Conservation (phyloP, 768 basidiomycete genomes). For the Gloeopeniophorella convolvens region DNA sequence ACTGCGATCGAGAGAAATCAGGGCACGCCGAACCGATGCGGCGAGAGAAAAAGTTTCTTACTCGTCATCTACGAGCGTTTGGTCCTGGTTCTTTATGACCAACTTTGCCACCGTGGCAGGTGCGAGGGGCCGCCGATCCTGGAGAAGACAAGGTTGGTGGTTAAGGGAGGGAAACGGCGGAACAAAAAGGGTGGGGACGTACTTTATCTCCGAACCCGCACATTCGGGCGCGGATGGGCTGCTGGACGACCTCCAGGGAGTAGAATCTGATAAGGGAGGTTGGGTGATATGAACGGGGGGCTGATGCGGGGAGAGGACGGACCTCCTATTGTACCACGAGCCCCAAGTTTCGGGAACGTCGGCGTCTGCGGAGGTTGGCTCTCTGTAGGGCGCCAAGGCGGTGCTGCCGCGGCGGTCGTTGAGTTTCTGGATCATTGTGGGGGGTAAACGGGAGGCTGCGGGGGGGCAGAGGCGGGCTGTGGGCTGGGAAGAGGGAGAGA, state of each 20-base stretch:
- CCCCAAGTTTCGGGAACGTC: constrained; percentile 62
- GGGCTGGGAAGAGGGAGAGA: constrained; percentile 1
- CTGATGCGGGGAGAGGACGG: constrained; percentile 22
- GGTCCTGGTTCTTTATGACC: constrained; percentile 62
- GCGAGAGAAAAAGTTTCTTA: constrained; percentile 31
- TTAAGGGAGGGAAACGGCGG: constrained; percentile 1
- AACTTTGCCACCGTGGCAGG: constrained; percentile 88
- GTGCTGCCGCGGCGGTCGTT: constrained; percentile 38
- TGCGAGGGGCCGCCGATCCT: constrained; percentile 90
- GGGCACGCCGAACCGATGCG: not conserved
- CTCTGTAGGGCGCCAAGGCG: constrained; percentile 19
- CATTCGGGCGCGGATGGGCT: constrained; percentile 88
- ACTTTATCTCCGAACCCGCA: constrained; percentile 98
- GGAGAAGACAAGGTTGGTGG: constrained; percentile 11
- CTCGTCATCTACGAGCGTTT: constrained; percentile 68
- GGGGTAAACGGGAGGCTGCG: constrained; percentile 16
- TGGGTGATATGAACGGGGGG: not conserved
- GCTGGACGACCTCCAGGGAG: constrained; percentile 78
- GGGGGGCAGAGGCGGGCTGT: constrained; percentile 12
- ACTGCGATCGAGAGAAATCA: constrained; percentile 33
- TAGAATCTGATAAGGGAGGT: constrained; percentile 50
- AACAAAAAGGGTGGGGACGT: constrained; percentile 22
- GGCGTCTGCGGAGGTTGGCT: constrained; percentile 10
- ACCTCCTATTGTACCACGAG: constrained; percentile 62
- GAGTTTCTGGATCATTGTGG: constrained; percentile 60